These are phyloP conservation scores for Salicornia ramosissima DNA, from an alignment of 148 eudicot species.

Conservation along the genomic window DNA sequence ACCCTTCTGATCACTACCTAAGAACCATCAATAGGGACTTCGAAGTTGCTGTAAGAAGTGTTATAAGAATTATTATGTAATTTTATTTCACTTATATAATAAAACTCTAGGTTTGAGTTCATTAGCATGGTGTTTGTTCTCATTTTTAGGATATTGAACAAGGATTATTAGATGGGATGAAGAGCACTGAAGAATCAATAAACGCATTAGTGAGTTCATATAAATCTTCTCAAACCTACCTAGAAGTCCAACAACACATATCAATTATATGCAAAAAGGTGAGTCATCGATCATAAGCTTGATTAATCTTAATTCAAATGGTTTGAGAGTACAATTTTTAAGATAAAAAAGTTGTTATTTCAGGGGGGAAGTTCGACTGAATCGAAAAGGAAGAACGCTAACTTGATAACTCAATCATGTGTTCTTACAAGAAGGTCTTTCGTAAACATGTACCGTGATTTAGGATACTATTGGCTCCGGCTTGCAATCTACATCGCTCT, in stretches of 20 bases:
- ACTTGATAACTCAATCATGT: constrained; percentile 34
- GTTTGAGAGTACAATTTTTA: too few species aligned
- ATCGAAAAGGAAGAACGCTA: constrained; percentile 30
- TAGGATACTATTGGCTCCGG: constrained; percentile 60
- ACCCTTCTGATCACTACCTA: constrained; percentile 69
- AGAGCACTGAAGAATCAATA: constrained; percentile 33
- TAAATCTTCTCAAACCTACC: constrained; percentile 30
- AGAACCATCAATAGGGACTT: constrained; percentile 58
- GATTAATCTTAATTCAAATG: too few species aligned
- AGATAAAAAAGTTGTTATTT: neutral
- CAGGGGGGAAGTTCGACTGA: constrained; percentile 32
- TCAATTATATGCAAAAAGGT: constrained; percentile 32
- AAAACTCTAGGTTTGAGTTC: too few species aligned
- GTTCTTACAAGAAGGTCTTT: constrained; percentile 52
- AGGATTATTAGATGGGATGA: constrained; percentile 23
- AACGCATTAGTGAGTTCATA: constrained; percentile 37
- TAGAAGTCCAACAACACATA: constrained; percentile 31
- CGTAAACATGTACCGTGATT: constrained; percentile 57
- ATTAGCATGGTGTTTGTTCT: neutral
- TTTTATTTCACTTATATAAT: too few species aligned
- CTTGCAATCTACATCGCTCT: constrained; percentile 44
- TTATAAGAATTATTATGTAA: neutral
- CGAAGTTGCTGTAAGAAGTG: constrained; percentile 39
- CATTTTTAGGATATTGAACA: constrained; percentile 39
- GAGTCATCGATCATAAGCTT: too few species aligned